These are phyloP conservation scores for Adansonia digitata DNA, from an alignment of 345 rosid genomes.

Conservation along the genomic window DNA sequence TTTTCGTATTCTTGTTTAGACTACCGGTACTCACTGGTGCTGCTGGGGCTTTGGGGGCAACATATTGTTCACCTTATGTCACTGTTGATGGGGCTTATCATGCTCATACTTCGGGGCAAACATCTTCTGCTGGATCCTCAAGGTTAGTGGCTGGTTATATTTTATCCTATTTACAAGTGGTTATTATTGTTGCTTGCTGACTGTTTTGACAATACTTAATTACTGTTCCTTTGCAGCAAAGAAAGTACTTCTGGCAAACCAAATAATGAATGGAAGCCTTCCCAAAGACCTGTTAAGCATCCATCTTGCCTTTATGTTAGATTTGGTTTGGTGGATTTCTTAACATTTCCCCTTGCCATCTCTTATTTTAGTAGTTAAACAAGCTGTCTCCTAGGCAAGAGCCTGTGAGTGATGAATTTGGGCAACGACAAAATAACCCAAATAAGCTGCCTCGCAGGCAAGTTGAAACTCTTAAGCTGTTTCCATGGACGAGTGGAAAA, in stretches of 20 bases:
- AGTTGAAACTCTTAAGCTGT: constrained; percentile 16
- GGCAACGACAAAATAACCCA: constrained; percentile 42
- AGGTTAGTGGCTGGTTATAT: constrained; percentile 34
- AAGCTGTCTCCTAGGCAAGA: constrained; percentile 31
- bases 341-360: background rate
- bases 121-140: constrained; percentile 54
- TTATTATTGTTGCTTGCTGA: background rate
- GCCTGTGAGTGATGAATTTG: constrained; percentile 46
- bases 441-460: constrained; percentile 55
- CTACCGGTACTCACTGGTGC: constrained; percentile 76
- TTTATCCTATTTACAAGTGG: background rate
- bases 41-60: constrained; percentile 69
- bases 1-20: constrained; percentile 36
- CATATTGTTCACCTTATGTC: constrained; percentile 73
- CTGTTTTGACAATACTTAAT: background rate
- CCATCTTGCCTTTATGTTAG: background rate
- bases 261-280: constrained; percentile 44
- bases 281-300: constrained; percentile 50
- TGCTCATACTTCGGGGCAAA: constrained; percentile 45
- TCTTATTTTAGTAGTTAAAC: constrained; percentile 7
- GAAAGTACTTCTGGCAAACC: constrained; percentile 38
- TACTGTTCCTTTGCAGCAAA: constrained; percentile 41
- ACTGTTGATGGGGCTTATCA: constrained; percentile 72
- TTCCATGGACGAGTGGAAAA: background rate
- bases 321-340: background rate